Evolutionary conservation across 495 filamentous ascomycete genomes (phyloP).

Genomic region (Tetracladium marchalianum): DNA sequence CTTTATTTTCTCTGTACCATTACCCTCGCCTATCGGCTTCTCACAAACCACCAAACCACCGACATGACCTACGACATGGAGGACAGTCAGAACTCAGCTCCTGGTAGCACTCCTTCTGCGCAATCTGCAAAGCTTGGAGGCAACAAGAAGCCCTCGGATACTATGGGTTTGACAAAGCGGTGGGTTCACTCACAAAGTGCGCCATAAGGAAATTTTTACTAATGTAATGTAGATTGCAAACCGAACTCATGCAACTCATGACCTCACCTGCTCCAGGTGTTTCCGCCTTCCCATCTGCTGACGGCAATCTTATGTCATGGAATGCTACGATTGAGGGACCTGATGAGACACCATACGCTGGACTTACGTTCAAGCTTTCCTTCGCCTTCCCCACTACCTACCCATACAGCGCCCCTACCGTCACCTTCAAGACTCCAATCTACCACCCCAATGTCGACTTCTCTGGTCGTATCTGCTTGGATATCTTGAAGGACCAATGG

Average conservation of each 20-base stretch:
- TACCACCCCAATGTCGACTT: conserved; percentile 94
- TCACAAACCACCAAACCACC: background rate
- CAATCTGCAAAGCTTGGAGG: conserved; percentile 48
- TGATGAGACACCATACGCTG: conserved; percentile 81
- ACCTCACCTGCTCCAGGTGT: conserved; percentile 85
- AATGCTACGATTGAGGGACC: conserved; percentile 89
- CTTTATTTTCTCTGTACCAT: background rate
- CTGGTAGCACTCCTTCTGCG: conserved; percentile 39
- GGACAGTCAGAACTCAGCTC: conserved; percentile 62
- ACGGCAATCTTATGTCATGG: conserved; percentile 87
- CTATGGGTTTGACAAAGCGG: conserved; percentile 74
- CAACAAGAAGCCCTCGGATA: conserved; percentile 44
- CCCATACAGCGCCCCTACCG: conserved; percentile 84
- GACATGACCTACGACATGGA: conserved; percentile 34
- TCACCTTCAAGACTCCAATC: conserved; percentile 88
- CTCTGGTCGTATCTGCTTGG: conserved; percentile 84
- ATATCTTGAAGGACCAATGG: conserved; percentile 99
- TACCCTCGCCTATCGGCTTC: background rate
- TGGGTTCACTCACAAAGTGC: conserved; percentile 25
- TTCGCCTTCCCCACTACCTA: conserved; percentile 90
- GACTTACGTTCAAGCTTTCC: conserved; percentile 84
- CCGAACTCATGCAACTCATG: conserved; percentile 97
- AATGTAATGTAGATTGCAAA: conserved; percentile 61
- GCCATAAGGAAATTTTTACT: conserved; percentile 4
- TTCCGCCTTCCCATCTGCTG: conserved; percentile 85